Evolutionary conservation across 352 stramenopile genomes (phyloP).

Genomic region (Phytopythium vexans): DNA sequence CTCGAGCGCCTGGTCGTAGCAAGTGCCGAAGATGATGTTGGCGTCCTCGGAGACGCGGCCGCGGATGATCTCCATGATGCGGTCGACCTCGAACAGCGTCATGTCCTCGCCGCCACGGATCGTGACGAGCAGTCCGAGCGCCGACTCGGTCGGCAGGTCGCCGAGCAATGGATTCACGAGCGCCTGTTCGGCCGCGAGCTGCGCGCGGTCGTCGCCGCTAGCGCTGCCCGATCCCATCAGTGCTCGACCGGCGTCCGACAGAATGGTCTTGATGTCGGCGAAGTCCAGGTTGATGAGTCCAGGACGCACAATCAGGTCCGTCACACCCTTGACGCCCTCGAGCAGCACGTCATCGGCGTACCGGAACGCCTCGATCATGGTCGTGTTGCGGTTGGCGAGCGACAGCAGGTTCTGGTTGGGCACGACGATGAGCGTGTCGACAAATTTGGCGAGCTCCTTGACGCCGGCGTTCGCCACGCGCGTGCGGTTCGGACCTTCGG

Average conservation of each 20-base stretch:
- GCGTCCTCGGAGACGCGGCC: conserved; percentile 71
- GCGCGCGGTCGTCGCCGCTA: conserved; percentile 71
- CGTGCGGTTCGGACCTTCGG: conserved; percentile 93
- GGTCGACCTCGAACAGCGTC: conserved; percentile 91
- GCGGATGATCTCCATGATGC: conserved; percentile 88
- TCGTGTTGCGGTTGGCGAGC: conserved; percentile 92
- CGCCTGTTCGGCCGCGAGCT: conserved; percentile 91
- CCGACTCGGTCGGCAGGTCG: conserved; percentile 91
- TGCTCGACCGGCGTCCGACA: conserved; percentile 91
- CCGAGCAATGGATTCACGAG: conserved; percentile 94
- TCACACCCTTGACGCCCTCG: conserved; percentile 95
- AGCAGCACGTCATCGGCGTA: conserved; percentile 95
- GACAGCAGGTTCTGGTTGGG: conserved; percentile 95
- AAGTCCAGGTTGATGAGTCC: conserved; percentile 98
- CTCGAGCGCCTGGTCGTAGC: conserved; percentile 79
- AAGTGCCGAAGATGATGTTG: conserved; percentile 90
- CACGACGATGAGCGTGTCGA: conserved; percentile 97
- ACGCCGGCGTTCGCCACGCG: conserved; percentile 91
- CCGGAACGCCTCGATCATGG: conserved; percentile 92
- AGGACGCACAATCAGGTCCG: conserved; percentile 94
- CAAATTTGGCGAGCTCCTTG: conserved; percentile 88
- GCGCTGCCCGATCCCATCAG: conserved; percentile 94
- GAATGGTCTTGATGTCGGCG: conserved; percentile 95
- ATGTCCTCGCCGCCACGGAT: conserved; percentile 93
- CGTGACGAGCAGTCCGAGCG: conserved; percentile 94